phyloP scores from a whole-genome alignment of 2,329 filamentous ascomycete species.

The Emericellopsis atlantica region DNA sequence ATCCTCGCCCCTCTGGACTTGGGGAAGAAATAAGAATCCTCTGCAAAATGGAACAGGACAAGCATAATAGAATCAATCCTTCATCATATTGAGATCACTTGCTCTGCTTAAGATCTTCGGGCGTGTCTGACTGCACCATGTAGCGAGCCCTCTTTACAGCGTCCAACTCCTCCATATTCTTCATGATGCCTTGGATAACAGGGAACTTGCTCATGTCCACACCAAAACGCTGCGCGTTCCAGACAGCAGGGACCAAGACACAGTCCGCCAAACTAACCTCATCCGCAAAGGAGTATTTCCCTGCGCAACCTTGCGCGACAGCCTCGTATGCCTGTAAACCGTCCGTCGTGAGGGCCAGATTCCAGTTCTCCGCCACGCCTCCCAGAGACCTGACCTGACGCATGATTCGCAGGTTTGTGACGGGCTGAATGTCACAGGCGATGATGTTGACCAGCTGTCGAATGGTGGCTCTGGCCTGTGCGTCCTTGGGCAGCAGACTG shows the following conservation, averaged over 20 bases:
- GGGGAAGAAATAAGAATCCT: conserved; percentile 8
- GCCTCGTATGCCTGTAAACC: conserved; percentile 46
- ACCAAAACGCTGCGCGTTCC: conserved; percentile 41
- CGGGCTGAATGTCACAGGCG: conserved; percentile 43
- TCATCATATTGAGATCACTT: background rate
- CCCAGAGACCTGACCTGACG: conserved; percentile 10
- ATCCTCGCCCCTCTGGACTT: conserved; percentile 28
- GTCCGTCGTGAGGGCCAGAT: conserved; percentile 32
- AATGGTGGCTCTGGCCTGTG: conserved; percentile 30
- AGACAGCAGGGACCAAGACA: conserved; percentile 43
- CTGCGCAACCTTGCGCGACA: conserved; percentile 22
- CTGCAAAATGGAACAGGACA: no score
- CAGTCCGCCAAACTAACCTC: conserved; percentile 44
- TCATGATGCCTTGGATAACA: conserved; percentile 29
- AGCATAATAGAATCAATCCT: no score
- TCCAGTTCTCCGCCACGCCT: conserved; percentile 33
- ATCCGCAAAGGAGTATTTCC: conserved; percentile 43
- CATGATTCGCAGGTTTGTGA: conserved; percentile 22
- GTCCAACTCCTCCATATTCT: conserved; percentile 30
- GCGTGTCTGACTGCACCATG: conserved; percentile 37
- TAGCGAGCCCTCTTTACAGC: conserved; percentile 41
- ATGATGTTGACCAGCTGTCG: conserved; percentile 42
- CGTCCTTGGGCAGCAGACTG: conserved; percentile 32
- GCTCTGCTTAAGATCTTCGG: conserved; percentile 10
- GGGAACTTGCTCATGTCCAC: conserved; percentile 38